A percentile compares a stretch with the other conserved stretches of the same genome.
Evolutionary conservation across 495 filamentous ascomycete species (phyloP).

Genomic region (Penicillium argentinense): DNA sequence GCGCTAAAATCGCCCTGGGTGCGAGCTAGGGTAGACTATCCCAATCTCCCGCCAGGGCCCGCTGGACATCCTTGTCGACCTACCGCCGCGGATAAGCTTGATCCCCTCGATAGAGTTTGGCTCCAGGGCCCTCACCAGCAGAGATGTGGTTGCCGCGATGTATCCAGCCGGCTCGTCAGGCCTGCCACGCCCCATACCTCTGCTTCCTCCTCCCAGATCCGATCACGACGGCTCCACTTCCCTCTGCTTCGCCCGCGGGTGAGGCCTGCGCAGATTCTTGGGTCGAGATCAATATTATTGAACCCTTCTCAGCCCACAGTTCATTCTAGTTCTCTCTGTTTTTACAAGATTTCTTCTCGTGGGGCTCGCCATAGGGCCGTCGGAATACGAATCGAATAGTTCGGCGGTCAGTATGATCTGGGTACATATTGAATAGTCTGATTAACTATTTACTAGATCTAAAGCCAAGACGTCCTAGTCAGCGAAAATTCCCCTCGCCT

Average conservation of each 20-base stretch:
- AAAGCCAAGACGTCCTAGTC: too few species aligned
- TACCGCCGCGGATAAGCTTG: neutral
- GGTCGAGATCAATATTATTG: neutral
- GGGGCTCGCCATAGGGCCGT: too few species aligned
- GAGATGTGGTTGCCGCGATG: neutral
- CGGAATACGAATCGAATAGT: too few species aligned
- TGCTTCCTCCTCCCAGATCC: neutral
- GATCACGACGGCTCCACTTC: neutral
- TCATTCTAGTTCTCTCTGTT: neutral
- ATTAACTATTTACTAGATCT: too few species aligned
- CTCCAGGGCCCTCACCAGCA: neutral
- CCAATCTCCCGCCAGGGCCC: neutral
- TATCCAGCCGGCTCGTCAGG: too few species aligned
- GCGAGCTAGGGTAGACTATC: neutral
- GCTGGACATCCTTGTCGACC: neutral
- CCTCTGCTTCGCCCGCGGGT: neutral
- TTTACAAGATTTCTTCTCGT: too few species aligned
- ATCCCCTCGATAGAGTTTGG: neutral
- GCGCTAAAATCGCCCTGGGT: neutral
- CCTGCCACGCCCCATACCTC: neutral
- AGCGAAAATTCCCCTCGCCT: neutral
- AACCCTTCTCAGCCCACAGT: neutral
- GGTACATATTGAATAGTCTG: too few species aligned
- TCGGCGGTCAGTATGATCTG: too few species aligned
- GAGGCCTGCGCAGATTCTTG: neutral